phyloP scores from a whole-genome alignment of 2,329 filamentous ascomycete genomes.

The Diaporthe sp. region DNA sequence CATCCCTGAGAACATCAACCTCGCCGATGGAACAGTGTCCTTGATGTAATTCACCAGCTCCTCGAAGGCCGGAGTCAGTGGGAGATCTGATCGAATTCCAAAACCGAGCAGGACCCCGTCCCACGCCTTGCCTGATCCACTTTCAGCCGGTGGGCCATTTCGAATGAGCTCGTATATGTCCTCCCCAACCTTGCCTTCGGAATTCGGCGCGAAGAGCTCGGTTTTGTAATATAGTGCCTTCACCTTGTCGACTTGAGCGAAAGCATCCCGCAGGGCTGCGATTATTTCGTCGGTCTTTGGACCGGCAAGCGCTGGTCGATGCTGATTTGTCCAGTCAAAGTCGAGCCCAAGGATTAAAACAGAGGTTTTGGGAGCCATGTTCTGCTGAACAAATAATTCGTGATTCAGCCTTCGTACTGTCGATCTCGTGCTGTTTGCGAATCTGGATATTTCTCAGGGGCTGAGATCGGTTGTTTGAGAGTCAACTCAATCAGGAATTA shows the following conservation, averaged over 20 bases:
- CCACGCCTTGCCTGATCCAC: background rate
- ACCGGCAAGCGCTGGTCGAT: background rate
- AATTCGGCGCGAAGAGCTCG: background rate
- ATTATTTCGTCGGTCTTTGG: background rate
- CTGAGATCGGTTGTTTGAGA: too few species aligned
- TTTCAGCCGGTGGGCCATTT: background rate
- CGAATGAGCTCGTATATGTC: background rate
- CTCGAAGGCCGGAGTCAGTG: background rate
- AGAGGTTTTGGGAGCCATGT: background rate
- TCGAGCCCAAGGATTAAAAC: background rate
- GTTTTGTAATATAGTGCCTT: background rate
- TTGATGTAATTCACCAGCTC: background rate
- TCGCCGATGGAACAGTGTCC: background rate
- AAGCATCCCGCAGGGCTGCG: background rate
- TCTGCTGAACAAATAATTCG: fast-evolving
- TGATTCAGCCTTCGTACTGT: background rate
- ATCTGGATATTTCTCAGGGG: too few species aligned
- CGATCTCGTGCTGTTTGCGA: background rate
- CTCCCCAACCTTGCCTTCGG: background rate
- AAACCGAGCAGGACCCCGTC: background rate
- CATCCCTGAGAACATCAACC: constrained; percentile 2
- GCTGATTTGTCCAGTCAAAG: background rate
- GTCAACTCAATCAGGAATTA: too few species aligned
- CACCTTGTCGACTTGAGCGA: background rate
- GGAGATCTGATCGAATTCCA: background rate